These are phyloP conservation scores for Mollisiaceae sp. DNA, from an alignment of 2,329 filamentous ascomycete genomes.

Conservation along the genomic window DNA sequence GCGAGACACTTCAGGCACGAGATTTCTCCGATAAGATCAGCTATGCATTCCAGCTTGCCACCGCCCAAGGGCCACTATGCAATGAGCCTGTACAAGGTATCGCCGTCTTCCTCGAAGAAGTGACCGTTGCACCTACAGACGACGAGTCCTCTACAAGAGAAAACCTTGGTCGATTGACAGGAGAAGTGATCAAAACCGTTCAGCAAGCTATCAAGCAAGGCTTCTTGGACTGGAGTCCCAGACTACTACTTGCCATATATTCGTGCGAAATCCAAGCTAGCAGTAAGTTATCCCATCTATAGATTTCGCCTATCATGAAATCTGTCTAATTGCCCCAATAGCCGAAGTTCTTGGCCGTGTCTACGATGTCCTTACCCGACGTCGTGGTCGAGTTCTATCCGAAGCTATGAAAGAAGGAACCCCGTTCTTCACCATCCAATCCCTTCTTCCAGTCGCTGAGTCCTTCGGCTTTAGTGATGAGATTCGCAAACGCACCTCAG, in stretches of 20 bases:
- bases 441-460: constrained; percentile 87
- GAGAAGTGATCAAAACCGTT: constrained; percentile 89
- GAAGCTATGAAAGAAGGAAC: constrained; percentile 95
- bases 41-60: constrained; percentile 94
- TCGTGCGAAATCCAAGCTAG: constrained; percentile 96
- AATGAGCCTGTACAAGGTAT: constrained; percentile 92
- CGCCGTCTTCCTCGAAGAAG: constrained; percentile 85
- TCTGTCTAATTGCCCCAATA: constrained; percentile 41
- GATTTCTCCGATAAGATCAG: constrained; percentile 89
- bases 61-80: constrained; percentile 86
- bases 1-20: constrained; percentile 59
- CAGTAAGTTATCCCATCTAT: constrained; percentile 56
- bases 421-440: constrained; percentile 93
- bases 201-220: constrained; percentile 82
- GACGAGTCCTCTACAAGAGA: constrained; percentile 62
- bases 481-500: constrained; percentile 91
- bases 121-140: constrained; percentile 64
- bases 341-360: constrained; percentile 93
- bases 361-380: constrained; percentile 96
- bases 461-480: constrained; percentile 97
- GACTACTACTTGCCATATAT: constrained; percentile 98
- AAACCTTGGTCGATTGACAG: constrained; percentile 79
- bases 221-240: constrained; percentile 94
- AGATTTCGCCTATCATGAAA: neutral
- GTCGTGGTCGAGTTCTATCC: constrained; percentile 84